Conservation (phyloP, 192 early-diverging fungal genomes). For the Coemansia sp. region DNA sequence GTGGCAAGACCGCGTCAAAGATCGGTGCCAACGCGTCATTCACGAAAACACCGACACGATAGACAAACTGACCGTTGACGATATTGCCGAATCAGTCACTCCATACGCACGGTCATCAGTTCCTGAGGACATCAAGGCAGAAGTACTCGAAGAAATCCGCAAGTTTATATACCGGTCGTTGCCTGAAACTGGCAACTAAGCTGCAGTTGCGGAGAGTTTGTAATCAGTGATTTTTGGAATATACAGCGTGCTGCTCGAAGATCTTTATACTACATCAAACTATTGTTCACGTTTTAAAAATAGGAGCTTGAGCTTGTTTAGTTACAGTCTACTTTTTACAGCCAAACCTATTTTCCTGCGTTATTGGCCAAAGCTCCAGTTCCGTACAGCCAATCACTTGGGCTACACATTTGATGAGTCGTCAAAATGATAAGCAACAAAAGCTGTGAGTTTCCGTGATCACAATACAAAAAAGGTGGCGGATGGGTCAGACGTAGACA, state of each 20-base stretch:
- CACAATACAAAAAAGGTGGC: background rate
- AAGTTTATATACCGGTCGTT: conserved; percentile 42
- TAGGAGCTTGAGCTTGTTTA: too few relatives aligned
- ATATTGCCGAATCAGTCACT: conserved; percentile 46
- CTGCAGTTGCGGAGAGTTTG: background rate
- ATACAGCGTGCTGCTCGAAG: too few relatives aligned
- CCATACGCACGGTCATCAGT: conserved; percentile 42
- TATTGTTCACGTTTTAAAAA: too few relatives aligned
- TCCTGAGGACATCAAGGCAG: conserved; percentile 47
- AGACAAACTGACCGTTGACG: conserved; percentile 44
- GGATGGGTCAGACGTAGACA: background rate
- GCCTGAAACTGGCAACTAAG: conserved; percentile 21
- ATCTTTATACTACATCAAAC: too few relatives aligned
- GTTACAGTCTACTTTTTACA: too few relatives aligned
- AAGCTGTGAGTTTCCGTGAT: background rate
- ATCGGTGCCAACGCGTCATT: conserved; percentile 49
- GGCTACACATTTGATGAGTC: background rate
- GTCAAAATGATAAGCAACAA: background rate
- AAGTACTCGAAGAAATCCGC: conserved; percentile 48
- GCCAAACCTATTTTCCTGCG: too few relatives aligned
- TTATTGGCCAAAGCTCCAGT: background rate
- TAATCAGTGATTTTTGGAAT: too few relatives aligned
- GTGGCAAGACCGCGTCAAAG: conserved; percentile 54
- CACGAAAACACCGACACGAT: conserved; percentile 26
- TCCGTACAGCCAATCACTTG: background rate